Evolutionary conservation across 495 filamentous ascomycete species (phyloP).

Genomic region (Penicillium roqueforti): DNA sequence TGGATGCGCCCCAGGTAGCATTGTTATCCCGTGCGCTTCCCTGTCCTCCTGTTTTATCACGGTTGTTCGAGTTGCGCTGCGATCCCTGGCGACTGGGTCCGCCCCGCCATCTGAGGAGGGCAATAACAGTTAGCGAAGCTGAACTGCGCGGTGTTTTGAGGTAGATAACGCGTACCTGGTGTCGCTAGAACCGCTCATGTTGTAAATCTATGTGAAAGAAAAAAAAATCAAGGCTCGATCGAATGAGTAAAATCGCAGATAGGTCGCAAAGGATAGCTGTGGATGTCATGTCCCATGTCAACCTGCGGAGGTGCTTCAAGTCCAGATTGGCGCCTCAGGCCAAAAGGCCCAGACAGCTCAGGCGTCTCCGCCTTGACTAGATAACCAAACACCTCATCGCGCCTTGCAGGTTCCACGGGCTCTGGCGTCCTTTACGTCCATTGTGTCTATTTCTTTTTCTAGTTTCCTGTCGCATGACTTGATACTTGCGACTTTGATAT

Average conservation of each 20-base stretch:
- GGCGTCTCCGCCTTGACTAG: conserved; percentile 28
- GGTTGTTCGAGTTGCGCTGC: conserved; percentile 37
- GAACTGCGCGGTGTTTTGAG: not conserved
- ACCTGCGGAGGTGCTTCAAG: conserved; percentile 3
- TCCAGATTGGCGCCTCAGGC: conserved; percentile 25
- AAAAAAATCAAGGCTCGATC: not conserved
- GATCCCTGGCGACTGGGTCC: conserved; percentile 41
- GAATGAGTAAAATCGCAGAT: not conserved
- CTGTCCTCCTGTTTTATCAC: conserved; percentile 29
- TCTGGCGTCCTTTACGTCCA: not conserved
- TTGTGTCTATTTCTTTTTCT: conserved; percentile 2
- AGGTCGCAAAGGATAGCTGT: conserved; percentile 1
- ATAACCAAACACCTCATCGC: conserved; percentile 16
- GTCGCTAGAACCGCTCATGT: conserved; percentile 38
- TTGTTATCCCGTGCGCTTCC: conserved; percentile 31
- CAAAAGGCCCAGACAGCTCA: not conserved
- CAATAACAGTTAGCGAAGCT: conserved; percentile 7
- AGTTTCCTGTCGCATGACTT: not conserved
- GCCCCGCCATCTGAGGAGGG: conserved; percentile 37
- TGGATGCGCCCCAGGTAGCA: conserved; percentile 27
- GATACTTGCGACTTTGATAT: not conserved
- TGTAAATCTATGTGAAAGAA: conserved; percentile 6
- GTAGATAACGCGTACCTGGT: conserved; percentile 29
- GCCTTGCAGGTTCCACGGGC: conserved; percentile 8
- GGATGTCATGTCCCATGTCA: conserved; percentile 1